These are phyloP conservation scores for Penicillium sp. DNA, from an alignment of 2,329 filamentous ascomycete species.

Conservation along the genomic window DNA sequence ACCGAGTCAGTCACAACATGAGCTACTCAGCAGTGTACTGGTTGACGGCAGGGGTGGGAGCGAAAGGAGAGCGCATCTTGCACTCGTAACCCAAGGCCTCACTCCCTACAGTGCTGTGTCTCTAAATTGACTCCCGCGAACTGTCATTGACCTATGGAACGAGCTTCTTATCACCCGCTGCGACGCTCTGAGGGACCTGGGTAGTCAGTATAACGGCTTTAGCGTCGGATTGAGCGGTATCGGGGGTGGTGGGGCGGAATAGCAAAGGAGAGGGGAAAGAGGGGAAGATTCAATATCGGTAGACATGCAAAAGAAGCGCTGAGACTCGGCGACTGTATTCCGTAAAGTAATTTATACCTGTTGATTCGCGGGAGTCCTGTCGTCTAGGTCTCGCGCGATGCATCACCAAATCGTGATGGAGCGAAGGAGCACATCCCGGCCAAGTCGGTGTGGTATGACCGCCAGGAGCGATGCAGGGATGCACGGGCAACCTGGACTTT, in stretches of 20 bases:
- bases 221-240: background rate
- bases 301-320: background rate
- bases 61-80: background rate
- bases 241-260: background rate
- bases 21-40: background rate
- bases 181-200: no score
- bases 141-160: no score
- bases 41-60: background rate
- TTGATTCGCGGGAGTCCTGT: background rate
- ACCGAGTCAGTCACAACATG: background rate
- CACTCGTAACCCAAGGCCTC: background rate
- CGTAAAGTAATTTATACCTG: background rate
- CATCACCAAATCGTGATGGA: background rate
- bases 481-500: background rate
- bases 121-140: background rate
- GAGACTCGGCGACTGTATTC: background rate
- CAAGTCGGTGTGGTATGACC: slow-evolving; percentile 11
- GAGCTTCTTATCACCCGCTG: no score
- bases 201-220: no score
- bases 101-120: background rate
- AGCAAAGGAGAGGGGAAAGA: background rate
- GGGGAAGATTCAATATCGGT: background rate
- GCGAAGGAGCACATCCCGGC: background rate
- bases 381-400: background rate
- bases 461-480: background rate